Conservation (phyloP, 192 early-diverging fungal genomes). For the Coemansia reversa region DNA sequence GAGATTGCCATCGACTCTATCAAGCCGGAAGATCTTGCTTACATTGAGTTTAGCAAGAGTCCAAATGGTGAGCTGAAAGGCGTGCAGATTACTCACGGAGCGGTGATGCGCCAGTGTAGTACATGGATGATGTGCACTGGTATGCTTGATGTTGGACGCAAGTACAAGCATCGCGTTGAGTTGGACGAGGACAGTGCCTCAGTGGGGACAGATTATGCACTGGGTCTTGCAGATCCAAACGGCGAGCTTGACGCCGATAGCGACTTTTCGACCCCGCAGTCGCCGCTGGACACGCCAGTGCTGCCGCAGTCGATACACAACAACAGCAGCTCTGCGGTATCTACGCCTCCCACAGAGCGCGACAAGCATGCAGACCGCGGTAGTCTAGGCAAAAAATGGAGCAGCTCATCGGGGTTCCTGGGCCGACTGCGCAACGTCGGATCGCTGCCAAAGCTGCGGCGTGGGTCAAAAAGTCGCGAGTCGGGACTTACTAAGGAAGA, state of each 20-base stretch:
- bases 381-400: conserved; percentile 31
- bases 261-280: conserved; percentile 14
- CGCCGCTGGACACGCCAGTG: conserved; percentile 8
- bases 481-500: conserved; percentile 3
- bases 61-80: conserved; percentile 84
- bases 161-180: conserved; percentile 47
- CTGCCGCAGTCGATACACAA: not conserved
- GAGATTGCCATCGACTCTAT: conserved; percentile 28
- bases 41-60: conserved; percentile 83
- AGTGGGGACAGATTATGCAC: conserved; percentile 17
- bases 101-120: conserved; percentile 71
- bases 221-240: conserved; percentile 21
- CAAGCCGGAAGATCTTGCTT: conserved; percentile 63
- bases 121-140: conserved; percentile 47
- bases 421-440: conserved; percentile 47
- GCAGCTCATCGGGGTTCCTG: conserved; percentile 29
- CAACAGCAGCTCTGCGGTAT: conserved; percentile 5
- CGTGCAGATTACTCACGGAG: conserved; percentile 71
- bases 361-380: conserved; percentile 11
- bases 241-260: conserved; percentile 20
- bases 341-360: conserved; percentile 7
- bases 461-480: conserved; percentile 22
- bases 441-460: conserved; percentile 36
- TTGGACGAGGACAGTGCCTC: conserved; percentile 28
- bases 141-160: conserved; percentile 47